phyloP scores from a whole-genome alignment of 768 basidiomycete species.

The Neoboletus brunneissimus region DNA sequence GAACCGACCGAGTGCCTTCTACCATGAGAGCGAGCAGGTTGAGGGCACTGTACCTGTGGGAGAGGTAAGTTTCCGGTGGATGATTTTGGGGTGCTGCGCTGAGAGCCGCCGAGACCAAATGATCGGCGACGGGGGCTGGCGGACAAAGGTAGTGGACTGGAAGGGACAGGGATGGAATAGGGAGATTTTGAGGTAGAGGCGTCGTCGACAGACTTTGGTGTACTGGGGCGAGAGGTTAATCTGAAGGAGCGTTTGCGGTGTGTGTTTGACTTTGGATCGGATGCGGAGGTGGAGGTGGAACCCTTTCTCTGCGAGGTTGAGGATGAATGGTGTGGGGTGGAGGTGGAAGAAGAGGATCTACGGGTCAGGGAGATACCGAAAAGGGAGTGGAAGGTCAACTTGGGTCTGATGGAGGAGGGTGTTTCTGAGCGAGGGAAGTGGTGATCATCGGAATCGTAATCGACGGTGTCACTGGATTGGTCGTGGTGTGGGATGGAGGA shows the following conservation, averaged over 20 bases:
- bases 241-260: slow-evolving; percentile 33
- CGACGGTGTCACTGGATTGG: slow-evolving; percentile 4
- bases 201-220: slow-evolving; percentile 29
- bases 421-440: slow-evolving; percentile 26
- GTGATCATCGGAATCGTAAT: slow-evolving; percentile 22
- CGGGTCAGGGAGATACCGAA: slow-evolving; percentile 32
- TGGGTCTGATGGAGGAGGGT: slow-evolving; percentile 27
- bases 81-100: slow-evolving; percentile 30
- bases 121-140: slow-evolving; percentile 35
- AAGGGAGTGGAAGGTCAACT: slow-evolving; percentile 20
- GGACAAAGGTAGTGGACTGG: slow-evolving; percentile 30
- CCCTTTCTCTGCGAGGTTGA: slow-evolving; percentile 21
- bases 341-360: slow-evolving; percentile 22
- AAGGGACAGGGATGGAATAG: slow-evolving; percentile 28
- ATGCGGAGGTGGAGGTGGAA: slow-evolving; percentile 24
- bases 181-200: slow-evolving; percentile 17
- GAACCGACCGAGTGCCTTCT: slow-evolving; percentile 30
- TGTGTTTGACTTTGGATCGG: slow-evolving; percentile 13
- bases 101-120: slow-evolving; percentile 30
- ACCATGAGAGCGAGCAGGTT: slow-evolving; percentile 20
- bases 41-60: slow-evolving; percentile 14
- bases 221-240: slow-evolving; percentile 28
- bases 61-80: slow-evolving; percentile 29
- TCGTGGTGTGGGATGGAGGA: slow-evolving; percentile 12
- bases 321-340: slow-evolving; percentile 17